Conservation (phyloP, 2,329 filamentous ascomycete species). For the Chaetomium sp. region DNA sequence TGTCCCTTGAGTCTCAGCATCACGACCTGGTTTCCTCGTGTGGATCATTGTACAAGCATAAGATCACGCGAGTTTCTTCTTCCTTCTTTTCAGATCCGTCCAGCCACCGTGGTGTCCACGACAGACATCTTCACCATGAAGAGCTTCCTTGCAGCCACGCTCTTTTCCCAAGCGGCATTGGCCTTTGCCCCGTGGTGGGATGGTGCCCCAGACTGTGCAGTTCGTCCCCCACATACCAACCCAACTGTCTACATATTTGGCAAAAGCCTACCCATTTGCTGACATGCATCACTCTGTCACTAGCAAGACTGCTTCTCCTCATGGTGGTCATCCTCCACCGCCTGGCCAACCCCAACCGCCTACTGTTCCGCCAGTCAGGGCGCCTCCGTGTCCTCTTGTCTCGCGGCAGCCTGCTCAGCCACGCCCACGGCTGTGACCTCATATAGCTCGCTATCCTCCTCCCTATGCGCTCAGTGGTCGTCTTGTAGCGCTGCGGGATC, state of each 20-base stretch:
- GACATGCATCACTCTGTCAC: slow-evolving; percentile 2
- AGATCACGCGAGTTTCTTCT: not conserved
- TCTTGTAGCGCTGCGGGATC: slow-evolving; percentile 35
- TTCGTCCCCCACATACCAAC: slow-evolving; percentile 24
- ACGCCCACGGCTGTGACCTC: slow-evolving; percentile 27
- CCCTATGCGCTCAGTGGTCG: slow-evolving; percentile 35
- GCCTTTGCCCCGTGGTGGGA: slow-evolving; percentile 35
- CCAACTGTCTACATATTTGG: not conserved
- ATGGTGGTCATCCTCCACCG: slow-evolving; percentile 27
- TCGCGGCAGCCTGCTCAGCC: slow-evolving; percentile 27
- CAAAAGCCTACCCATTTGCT: not conserved
- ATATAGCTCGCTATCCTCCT: slow-evolving; percentile 34
- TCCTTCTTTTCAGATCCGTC: not conserved
- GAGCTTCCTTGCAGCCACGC: slow-evolving; percentile 22
- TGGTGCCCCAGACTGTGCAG: slow-evolving; percentile 38
- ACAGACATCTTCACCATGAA: slow-evolving; percentile 27
- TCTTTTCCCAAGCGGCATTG: slow-evolving; percentile 25
- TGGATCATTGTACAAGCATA: too few relatives aligned
- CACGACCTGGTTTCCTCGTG: too few relatives aligned
- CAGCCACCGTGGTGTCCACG: slow-evolving; percentile 1
- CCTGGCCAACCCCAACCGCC: slow-evolving; percentile 28
- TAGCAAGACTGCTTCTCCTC: slow-evolving; percentile 40
- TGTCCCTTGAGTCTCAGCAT: too few relatives aligned
- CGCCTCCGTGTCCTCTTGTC: slow-evolving; percentile 24
- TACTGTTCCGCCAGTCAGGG: slow-evolving; percentile 27